These are phyloP conservation scores for Dryadomyces quercivorus DNA, from an alignment of 2,329 filamentous ascomycete species.

Conservation along the genomic window DNA sequence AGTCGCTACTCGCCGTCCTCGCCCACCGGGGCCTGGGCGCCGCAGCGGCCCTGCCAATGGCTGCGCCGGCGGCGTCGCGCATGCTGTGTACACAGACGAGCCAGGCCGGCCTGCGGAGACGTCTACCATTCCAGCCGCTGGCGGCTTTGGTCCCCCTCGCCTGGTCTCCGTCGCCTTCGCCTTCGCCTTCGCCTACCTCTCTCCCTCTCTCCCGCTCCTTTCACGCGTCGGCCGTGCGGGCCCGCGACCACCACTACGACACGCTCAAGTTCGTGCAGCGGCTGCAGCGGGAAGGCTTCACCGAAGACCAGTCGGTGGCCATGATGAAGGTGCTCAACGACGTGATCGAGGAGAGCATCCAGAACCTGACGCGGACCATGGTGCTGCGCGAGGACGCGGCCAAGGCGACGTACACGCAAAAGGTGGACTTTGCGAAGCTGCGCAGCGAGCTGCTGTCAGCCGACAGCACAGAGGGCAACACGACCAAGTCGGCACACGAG, in stretches of 20 bases:
- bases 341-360: conserved; percentile 94
- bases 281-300: conserved; percentile 83
- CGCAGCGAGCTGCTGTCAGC: conserved; percentile 86
- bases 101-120: background rate
- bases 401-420: conserved; percentile 69
- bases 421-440: conserved; percentile 96
- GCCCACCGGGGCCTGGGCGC: too few species aligned
- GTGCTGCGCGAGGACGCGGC: conserved; percentile 88
- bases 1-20: background rate
- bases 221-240: conserved; percentile 49
- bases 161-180: too few species aligned
- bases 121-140: background rate
- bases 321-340: conserved; percentile 97
- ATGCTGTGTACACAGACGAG: background rate
- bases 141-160: conserved; percentile 1
- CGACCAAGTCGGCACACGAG: conserved; percentile 84
- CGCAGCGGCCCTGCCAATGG: background rate
- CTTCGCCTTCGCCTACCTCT: conserved; percentile 12
- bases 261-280: conserved; percentile 94
- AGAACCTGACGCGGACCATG: conserved; percentile 96
- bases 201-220: conserved; percentile 32
- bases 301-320: conserved; percentile 87
- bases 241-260: conserved; percentile 89
- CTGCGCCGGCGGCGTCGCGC: too few species aligned
- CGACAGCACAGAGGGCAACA: conserved; percentile 79